Percentiles rank a stretch among this genome's conserved stretches.
phyloP scores from a whole-genome alignment of 2,329 filamentous ascomycete genomes.

The Cladophialophora yegresii region DNA sequence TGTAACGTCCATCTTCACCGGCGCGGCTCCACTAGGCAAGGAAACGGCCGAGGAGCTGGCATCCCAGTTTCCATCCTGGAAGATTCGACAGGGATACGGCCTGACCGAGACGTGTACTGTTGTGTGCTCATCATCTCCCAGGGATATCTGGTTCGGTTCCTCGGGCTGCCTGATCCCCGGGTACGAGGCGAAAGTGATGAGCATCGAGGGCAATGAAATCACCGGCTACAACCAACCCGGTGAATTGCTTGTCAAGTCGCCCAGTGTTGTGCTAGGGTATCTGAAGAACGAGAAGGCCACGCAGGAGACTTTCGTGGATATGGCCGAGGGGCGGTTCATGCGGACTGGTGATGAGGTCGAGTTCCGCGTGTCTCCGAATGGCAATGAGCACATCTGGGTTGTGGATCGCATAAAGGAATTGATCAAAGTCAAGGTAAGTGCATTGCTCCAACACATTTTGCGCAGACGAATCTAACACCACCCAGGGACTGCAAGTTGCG shows the following conservation, averaged over 20 bases:
- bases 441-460: conserved; percentile 40
- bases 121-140: conserved; percentile 57
- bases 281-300: conserved; percentile 83
- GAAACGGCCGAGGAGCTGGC: conserved; percentile 69
- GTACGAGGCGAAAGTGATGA: conserved; percentile 66
- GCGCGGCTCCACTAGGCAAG: conserved; percentile 74
- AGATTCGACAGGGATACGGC: conserved; percentile 72
- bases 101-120: conserved; percentile 78
- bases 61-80: conserved; percentile 64
- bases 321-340: conserved; percentile 67
- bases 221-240: conserved; percentile 72
- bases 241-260: conserved; percentile 76
- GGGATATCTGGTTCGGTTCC: conserved; percentile 70
- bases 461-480: conserved; percentile 3
- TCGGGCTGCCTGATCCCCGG: conserved; percentile 70
- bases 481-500: conserved; percentile 75
- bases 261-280: conserved; percentile 78
- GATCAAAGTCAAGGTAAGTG: conserved; percentile 72
- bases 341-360: conserved; percentile 83
- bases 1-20: conserved; percentile 67
- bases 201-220: conserved; percentile 68
- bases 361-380: conserved; percentile 62
- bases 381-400: conserved; percentile 73
- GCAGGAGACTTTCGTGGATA: conserved; percentile 72
- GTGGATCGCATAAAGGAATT: conserved; percentile 74